Percentiles rank a stretch among this genome's conserved stretches.
These are phyloP conservation scores for Scedosporium apiospermum DNA, from an alignment of 2,329 filamentous ascomycete species.

Conservation along the genomic window DNA sequence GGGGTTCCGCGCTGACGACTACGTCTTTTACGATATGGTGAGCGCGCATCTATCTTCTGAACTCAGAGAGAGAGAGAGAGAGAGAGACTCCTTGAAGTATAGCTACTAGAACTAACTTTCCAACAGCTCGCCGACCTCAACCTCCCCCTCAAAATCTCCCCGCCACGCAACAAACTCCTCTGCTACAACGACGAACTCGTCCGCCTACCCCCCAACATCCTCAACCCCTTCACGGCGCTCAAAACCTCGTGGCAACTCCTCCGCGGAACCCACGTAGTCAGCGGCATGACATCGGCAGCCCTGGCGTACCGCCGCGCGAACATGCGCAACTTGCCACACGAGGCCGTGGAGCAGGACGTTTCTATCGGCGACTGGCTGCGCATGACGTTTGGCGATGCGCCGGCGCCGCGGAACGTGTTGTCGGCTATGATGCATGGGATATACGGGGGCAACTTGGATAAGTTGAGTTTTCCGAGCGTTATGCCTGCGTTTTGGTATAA, in stretches of 20 bases:
- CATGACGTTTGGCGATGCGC: slow-evolving; percentile 11
- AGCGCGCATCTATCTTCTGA: slow-evolving; percentile 13
- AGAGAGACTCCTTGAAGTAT: not conserved
- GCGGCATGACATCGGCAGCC: slow-evolving; percentile 7
- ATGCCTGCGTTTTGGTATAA: slow-evolving; percentile 32
- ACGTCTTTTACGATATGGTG: slow-evolving; percentile 64
- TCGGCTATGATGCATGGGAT: slow-evolving; percentile 80
- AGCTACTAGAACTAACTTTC: slow-evolving; percentile 21
- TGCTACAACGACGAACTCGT: slow-evolving; percentile 74
- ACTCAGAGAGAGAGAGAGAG: not conserved
- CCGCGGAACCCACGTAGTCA: slow-evolving; percentile 3
- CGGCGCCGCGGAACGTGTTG: slow-evolving; percentile 58
- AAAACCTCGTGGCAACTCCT: slow-evolving; percentile 2
- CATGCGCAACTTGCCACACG: slow-evolving; percentile 17
- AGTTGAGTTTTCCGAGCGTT: slow-evolving; percentile 63
- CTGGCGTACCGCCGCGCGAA: slow-evolving; percentile 8
- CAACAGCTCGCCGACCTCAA: slow-evolving; percentile 27
- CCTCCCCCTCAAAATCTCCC: not conserved
- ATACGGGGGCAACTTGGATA: slow-evolving; percentile 80
- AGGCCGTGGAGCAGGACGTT: slow-evolving; percentile 18
- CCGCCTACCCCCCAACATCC: slow-evolving; percentile 19
- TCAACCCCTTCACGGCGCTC: not conserved
- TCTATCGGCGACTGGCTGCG: slow-evolving; percentile 28
- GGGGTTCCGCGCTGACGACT: slow-evolving; percentile 42
- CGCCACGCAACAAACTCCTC: slow-evolving; percentile 25